These are phyloP conservation scores for Fusarium beomiforme DNA, from an alignment of 2,329 filamentous ascomycete genomes.

Conservation along the genomic window DNA sequence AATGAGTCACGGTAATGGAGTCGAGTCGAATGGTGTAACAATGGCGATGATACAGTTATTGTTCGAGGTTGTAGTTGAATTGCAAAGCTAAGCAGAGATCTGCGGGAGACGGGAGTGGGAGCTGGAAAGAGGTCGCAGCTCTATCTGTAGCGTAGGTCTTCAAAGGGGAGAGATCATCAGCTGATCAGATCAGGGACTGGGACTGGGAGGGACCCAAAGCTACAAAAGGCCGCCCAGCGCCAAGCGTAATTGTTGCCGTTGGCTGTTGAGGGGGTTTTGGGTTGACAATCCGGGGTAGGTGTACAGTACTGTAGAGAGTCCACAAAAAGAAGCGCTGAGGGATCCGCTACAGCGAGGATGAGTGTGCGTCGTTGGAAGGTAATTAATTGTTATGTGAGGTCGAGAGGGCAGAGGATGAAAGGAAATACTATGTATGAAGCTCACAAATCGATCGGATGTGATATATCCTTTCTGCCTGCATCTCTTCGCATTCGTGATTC, in stretches of 20 bases:
- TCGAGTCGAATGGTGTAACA: not conserved
- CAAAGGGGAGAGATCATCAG: slow-evolving; percentile 46
- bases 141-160: slow-evolving; percentile 36
- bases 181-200: slow-evolving; percentile 39
- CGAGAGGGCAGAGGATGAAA: not conserved
- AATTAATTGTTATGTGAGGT: not conserved
- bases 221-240: slow-evolving; percentile 29
- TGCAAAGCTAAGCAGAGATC: slow-evolving; percentile 36
- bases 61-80: slow-evolving; percentile 17
- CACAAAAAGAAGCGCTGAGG: slow-evolving; percentile 33
- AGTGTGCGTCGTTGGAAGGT: not conserved
- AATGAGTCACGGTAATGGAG: slow-evolving; percentile 2
- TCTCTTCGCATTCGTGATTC: not conserved
- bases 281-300: slow-evolving; percentile 43
- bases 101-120: slow-evolving; percentile 30
- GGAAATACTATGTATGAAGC: not conserved
- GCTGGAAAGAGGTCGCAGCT: slow-evolving; percentile 38
- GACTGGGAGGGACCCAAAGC: slow-evolving; percentile 26
- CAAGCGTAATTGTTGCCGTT: slow-evolving; percentile 37
- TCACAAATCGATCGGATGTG: not conserved
- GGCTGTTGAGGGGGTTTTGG: slow-evolving; percentile 30
- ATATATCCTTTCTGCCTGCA: not conserved
- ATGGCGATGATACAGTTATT: not conserved
- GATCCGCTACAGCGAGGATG: slow-evolving; percentile 33
- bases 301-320: slow-evolving; percentile 35